Percentiles rank a stretch among this genome's conserved stretches.
Conservation (phyloP, 495 filamentous ascomycete species). For the Penicillium egyptiacum region DNA sequence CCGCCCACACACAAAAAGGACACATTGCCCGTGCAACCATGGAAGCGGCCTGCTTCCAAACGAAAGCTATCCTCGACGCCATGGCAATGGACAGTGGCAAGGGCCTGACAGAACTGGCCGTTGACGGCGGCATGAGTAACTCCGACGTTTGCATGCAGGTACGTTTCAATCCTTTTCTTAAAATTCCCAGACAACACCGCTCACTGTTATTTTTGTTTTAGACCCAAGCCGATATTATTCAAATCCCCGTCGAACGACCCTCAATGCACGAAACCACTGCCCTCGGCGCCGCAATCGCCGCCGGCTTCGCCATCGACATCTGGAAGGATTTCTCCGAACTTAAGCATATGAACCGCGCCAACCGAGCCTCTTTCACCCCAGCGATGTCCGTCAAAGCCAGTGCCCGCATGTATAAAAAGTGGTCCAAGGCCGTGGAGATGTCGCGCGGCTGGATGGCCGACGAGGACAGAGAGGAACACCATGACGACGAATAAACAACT, state of each 20-base stretch:
- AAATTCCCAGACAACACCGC: background rate
- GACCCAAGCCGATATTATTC: conserved; percentile 88
- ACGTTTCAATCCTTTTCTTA: conserved; percentile 21
- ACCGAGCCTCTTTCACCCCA: conserved; percentile 73
- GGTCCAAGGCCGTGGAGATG: conserved; percentile 89
- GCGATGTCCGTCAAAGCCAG: conserved; percentile 60
- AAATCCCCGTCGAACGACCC: conserved; percentile 84
- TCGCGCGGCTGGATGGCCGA: conserved; percentile 75
- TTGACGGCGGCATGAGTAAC: conserved; percentile 94
- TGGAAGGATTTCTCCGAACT: conserved; percentile 83
- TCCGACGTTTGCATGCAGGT: conserved; percentile 94
- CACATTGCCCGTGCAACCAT: conserved; percentile 94
- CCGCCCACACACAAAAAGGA: conserved; percentile 82
- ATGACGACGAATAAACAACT: conserved; percentile 32
- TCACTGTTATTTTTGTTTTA: conserved; percentile 29
- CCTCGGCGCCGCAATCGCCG: conserved; percentile 90
- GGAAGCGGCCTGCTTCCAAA: conserved; percentile 94
- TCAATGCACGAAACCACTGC: conserved; percentile 93
- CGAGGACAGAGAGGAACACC: conserved; percentile 37
- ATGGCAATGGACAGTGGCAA: conserved; percentile 91
- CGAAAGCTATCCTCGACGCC: conserved; percentile 88
- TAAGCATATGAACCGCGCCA: conserved; percentile 71
- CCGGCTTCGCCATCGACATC: conserved; percentile 79
- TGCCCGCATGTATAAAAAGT: conserved; percentile 69
- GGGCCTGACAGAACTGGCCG: conserved; percentile 71